These are phyloP conservation scores for Daldinia eschscholtzii DNA, from an alignment of 2,329 filamentous ascomycete genomes.

Conservation along the genomic window DNA sequence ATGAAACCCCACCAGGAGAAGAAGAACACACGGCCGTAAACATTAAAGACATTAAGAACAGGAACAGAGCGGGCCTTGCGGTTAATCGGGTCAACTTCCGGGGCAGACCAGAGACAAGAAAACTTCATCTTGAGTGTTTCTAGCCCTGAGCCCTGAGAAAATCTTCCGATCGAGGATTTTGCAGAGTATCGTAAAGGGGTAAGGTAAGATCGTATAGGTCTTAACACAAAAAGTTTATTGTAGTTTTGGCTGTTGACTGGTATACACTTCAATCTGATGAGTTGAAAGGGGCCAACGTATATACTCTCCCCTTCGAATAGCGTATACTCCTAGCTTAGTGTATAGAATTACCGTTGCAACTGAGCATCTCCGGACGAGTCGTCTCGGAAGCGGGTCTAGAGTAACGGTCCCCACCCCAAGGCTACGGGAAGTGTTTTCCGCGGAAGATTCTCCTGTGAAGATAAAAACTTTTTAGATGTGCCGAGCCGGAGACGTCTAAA, in stretches of 20 bases:
- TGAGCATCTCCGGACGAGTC: slow-evolving; percentile 47
- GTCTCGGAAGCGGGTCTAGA: slow-evolving; percentile 39
- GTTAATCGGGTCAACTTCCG: slow-evolving; percentile 86
- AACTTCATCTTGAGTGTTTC: slow-evolving; percentile 50
- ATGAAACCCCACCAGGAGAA: slow-evolving; percentile 71
- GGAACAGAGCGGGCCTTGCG: slow-evolving; percentile 85
- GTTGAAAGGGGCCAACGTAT: slow-evolving; percentile 22
- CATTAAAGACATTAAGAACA: slow-evolving; percentile 79
- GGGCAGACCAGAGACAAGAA: slow-evolving; percentile 64
- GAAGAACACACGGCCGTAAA: slow-evolving; percentile 89
- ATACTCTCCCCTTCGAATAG: slow-evolving; percentile 23
- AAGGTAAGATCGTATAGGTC: neutral
- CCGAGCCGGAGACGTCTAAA: slow-evolving; percentile 35
- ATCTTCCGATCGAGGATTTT: neutral
- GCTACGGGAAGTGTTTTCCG: slow-evolving; percentile 42
- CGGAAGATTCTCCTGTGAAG: slow-evolving; percentile 40
- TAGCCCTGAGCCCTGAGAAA: slow-evolving; percentile 2
- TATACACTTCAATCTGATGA: neutral
- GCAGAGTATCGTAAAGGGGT: neutral
- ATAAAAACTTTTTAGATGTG: slow-evolving; percentile 27
- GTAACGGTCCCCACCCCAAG: slow-evolving; percentile 34
- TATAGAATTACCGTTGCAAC: slow-evolving; percentile 27
- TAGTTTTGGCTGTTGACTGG: slow-evolving; percentile 1
- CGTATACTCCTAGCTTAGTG: slow-evolving; percentile 18
- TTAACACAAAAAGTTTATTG: neutral